Evolutionary conservation across 768 basidiomycete species (phyloP).

Genomic region (Pleurotus pulmonarius): DNA sequence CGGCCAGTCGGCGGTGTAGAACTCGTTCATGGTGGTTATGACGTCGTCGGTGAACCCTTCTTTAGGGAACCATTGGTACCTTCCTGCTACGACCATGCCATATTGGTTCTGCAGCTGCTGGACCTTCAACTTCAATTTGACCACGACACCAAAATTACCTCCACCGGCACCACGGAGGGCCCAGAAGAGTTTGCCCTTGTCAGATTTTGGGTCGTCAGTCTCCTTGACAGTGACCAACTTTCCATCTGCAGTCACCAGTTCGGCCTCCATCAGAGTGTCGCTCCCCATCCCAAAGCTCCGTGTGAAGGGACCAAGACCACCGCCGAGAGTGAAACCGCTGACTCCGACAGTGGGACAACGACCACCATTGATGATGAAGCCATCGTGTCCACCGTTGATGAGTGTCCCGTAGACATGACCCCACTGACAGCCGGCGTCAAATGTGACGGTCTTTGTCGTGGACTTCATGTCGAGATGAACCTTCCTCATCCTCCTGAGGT

Average conservation of each 20-base stretch:
- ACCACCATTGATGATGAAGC: slow-evolving; percentile 12
- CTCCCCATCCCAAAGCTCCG: slow-evolving; percentile 15
- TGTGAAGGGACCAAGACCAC: slow-evolving; percentile 14
- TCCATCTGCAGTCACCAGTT: slow-evolving; percentile 11
- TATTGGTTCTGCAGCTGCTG: background rate
- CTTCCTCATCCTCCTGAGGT: slow-evolving; percentile 11
- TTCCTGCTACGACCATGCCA: slow-evolving; percentile 11
- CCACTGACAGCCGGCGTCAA: slow-evolving; percentile 14
- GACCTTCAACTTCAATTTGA: slow-evolving; percentile 12
- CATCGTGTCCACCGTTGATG: slow-evolving; percentile 12
- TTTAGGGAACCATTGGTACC: slow-evolving; percentile 12
- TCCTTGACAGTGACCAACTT: slow-evolving; percentile 13
- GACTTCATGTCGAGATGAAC: slow-evolving; percentile 9
- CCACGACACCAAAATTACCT: slow-evolving; percentile 14
- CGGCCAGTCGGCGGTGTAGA: slow-evolving; percentile 15
- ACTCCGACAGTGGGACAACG: slow-evolving; percentile 14
- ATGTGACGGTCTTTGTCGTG: slow-evolving; percentile 9
- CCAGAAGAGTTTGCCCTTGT: slow-evolving; percentile 15
- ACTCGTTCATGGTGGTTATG: slow-evolving; percentile 11
- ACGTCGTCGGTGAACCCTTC: slow-evolving; percentile 10
- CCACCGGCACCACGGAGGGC: slow-evolving; percentile 13
- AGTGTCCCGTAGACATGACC: slow-evolving; percentile 13
- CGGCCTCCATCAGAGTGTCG: slow-evolving; percentile 11
- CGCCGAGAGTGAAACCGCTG: slow-evolving; percentile 13
- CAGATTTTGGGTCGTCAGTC: slow-evolving; percentile 9